These are phyloP conservation scores for Russula olivacea DNA, from an alignment of 768 basidiomycete genomes.

Conservation along the genomic window DNA sequence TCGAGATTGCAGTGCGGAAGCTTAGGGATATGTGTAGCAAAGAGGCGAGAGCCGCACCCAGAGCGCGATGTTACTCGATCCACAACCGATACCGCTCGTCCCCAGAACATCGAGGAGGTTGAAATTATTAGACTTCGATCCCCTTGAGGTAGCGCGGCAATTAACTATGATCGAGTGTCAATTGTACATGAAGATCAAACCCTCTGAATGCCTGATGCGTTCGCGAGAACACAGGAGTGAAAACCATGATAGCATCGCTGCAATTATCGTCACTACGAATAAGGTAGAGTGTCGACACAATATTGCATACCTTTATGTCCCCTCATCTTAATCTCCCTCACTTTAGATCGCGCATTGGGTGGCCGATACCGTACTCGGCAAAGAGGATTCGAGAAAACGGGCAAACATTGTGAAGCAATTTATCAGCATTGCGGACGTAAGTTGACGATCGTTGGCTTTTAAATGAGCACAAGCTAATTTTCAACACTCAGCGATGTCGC, in stretches of 20 bases:
- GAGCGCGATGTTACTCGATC: conserved; percentile 48
- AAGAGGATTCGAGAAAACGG: conserved; percentile 79
- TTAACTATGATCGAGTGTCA: conserved; percentile 86
- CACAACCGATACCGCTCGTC: conserved; percentile 68
- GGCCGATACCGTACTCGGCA: conserved; percentile 70
- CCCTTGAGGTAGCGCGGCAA: conserved; percentile 87
- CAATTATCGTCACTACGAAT: conserved; percentile 84
- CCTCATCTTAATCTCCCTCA: background rate
- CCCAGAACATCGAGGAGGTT: conserved; percentile 68
- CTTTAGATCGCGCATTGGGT: conserved; percentile 89
- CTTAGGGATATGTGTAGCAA: conserved; percentile 31
- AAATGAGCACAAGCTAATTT: conserved; percentile 12
- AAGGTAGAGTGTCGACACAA: conserved; percentile 40
- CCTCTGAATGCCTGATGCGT: conserved; percentile 84
- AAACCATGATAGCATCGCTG: conserved; percentile 75
- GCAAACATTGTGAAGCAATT: conserved; percentile 83
- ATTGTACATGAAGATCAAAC: conserved; percentile 81
- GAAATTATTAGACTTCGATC: conserved; percentile 80
- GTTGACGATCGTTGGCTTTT: conserved; percentile 30
- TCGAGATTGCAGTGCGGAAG: conserved; percentile 8
- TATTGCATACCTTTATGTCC: background rate
- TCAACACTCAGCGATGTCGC: conserved; percentile 66
- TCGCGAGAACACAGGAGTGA: conserved; percentile 72
- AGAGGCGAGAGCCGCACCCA: conserved; percentile 56
- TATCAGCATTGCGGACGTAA: conserved; percentile 84